A percentile compares a stretch with the other conserved stretches of the same genome.
phyloP scores from a whole-genome alignment of 768 basidiomycete species.

The Lactarius tabidus region DNA sequence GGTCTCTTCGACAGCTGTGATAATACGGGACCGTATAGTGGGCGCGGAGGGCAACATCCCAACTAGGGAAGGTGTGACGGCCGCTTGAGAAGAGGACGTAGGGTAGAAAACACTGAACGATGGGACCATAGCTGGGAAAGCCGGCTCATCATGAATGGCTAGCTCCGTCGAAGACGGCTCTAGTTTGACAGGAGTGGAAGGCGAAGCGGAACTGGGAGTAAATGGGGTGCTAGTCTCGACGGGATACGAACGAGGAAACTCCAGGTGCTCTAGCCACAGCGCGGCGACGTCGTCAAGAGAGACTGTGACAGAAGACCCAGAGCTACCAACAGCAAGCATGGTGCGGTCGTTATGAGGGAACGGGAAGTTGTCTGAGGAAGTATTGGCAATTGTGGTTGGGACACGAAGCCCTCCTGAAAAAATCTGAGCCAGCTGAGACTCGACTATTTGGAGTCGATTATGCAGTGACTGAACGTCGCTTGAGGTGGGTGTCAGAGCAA shows the following conservation, averaged over 20 bases:
- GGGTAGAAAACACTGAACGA: constrained; percentile 23
- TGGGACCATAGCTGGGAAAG: constrained; percentile 24
- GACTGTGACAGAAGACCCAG: constrained; percentile 48
- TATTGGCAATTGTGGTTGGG: constrained; percentile 7
- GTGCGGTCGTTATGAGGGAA: constrained; percentile 37
- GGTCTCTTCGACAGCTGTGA: constrained; percentile 39
- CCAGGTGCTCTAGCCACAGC: constrained; percentile 59
- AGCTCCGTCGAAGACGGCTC: constrained; percentile 20
- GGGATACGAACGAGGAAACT: constrained; percentile 31
- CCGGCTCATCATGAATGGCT: constrained; percentile 24
- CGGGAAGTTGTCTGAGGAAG: constrained; percentile 21
- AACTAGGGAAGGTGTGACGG: constrained; percentile 40
- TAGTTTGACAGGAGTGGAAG: constrained; percentile 22
- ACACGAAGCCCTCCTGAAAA: constrained; percentile 28
- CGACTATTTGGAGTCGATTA: constrained; percentile 71
- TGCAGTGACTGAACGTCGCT: constrained; percentile 82
- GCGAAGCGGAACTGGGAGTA: constrained; percentile 18
- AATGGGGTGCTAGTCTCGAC: constrained; percentile 21
- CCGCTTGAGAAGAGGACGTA: constrained; percentile 27
- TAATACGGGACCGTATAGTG: constrained; percentile 37
- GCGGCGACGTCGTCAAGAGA: constrained; percentile 53
- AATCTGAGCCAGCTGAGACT: constrained; percentile 51
- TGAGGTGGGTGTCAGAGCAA: constrained; percentile 6
- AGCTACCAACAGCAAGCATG: constrained; percentile 37
- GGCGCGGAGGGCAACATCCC: constrained; percentile 39